These are phyloP conservation scores for Microbotryum saponariae DNA, from an alignment of 1,284 basidiomycete species.

Conservation along the genomic window DNA sequence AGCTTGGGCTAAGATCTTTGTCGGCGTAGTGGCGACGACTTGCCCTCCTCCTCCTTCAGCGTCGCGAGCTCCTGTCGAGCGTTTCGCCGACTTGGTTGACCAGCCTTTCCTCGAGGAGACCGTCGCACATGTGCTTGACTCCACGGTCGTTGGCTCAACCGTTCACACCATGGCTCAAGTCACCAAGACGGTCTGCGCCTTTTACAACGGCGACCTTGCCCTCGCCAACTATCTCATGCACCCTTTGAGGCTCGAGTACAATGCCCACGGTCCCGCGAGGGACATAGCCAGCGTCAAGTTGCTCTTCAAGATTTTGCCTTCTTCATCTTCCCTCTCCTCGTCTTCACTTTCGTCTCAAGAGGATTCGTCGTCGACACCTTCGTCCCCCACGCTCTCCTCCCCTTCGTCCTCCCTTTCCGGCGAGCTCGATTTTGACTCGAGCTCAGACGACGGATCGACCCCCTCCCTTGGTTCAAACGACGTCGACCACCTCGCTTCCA, in stretches of 20 bases:
- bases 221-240: not conserved
- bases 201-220: not conserved
- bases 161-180: slow-evolving; percentile 3
- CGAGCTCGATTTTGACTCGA: not conserved
- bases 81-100: slow-evolving; percentile 5
- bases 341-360: not conserved
- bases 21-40: slow-evolving; percentile 26
- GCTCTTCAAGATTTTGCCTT: slow-evolving; percentile 18
- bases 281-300: slow-evolving; percentile 13
- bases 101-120: slow-evolving; percentile 4
- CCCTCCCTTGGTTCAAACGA: not conserved
- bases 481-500: slow-evolving; percentile 20
- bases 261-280: slow-evolving; percentile 5
- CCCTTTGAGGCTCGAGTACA: slow-evolving; percentile 6
- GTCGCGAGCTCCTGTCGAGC: not conserved
- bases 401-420: not conserved
- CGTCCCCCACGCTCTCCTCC: slow-evolving; percentile 4
- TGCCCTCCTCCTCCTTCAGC: not conserved
- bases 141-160: slow-evolving; percentile 13
- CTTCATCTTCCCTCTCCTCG: no score
- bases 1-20: slow-evolving; percentile 30
- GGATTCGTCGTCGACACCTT: not conserved
- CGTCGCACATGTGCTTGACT: slow-evolving; percentile 7
- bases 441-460: not conserved
- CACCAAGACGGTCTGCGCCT: slow-evolving; percentile 7